phyloP scores from a whole-genome alignment of 352 stramenopile genomes.

The Globisporangium canariense region DNA sequence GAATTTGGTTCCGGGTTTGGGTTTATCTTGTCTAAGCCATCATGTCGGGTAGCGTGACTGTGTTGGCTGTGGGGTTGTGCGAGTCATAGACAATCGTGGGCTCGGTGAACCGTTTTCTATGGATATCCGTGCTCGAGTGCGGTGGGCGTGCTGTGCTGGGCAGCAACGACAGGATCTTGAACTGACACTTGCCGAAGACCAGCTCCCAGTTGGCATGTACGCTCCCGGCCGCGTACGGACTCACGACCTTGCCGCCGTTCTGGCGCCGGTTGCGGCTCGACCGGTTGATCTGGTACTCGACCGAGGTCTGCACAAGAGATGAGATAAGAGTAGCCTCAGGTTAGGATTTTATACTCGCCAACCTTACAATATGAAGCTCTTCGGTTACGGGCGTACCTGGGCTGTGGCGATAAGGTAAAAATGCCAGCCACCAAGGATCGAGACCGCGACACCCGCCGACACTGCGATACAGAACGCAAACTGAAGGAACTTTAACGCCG shows the following conservation, averaged over 20 bases:
- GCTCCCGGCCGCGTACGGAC: slow-evolving; percentile 58
- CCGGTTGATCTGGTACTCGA: slow-evolving; percentile 81
- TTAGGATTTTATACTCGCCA: background rate
- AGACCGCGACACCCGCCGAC: slow-evolving; percentile 56
- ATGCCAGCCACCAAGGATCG: slow-evolving; percentile 66
- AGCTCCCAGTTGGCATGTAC: slow-evolving; percentile 77
- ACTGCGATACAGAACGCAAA: slow-evolving; percentile 69
- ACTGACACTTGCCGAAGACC: slow-evolving; percentile 61
- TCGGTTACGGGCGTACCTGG: slow-evolving; percentile 36
- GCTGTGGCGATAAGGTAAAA: slow-evolving; percentile 67
- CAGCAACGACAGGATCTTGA: slow-evolving; percentile 57
- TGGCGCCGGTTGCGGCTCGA: slow-evolving; percentile 43
- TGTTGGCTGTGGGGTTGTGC: background rate
- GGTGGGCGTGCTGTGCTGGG: slow-evolving; percentile 42
- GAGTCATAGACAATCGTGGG: background rate
- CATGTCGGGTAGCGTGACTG: background rate
- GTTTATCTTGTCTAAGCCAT: background rate
- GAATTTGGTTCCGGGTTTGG: background rate
- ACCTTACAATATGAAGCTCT: background rate
- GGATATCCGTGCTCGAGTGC: slow-evolving; percentile 3
- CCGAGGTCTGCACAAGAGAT: slow-evolving; percentile 50
- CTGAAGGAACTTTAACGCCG: slow-evolving; percentile 42
- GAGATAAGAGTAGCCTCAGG: background rate
- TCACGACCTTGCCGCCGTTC: slow-evolving; percentile 48
- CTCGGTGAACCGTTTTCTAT: slow-evolving; percentile 8